These are phyloP conservation scores for Candida broadrunensis DNA, from an alignment of 805 yeast genomes.

Conservation along the genomic window DNA sequence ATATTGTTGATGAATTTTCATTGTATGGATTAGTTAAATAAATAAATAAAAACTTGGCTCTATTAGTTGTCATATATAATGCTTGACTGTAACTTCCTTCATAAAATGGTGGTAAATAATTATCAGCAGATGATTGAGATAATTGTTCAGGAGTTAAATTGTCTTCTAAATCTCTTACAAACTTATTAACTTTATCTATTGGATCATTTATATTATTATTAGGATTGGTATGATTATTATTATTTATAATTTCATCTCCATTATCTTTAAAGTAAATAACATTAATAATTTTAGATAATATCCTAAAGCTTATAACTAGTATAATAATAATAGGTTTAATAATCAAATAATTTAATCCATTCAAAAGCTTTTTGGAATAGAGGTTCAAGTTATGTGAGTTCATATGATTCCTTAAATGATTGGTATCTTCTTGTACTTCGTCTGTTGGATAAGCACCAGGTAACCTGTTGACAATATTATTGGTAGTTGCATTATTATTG, in stretches of 20 bases:
- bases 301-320: constrained; percentile 18
- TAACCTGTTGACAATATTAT: not conserved
- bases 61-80: constrained; percentile 61
- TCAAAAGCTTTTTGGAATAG: not conserved
- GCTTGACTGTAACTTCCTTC: constrained; percentile 83
- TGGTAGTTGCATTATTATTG: not conserved
- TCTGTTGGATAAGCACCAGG: constrained; percentile 1
- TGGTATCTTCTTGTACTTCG: not conserved
- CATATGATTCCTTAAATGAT: not conserved
- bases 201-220: constrained; percentile 40
- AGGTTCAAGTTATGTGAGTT: not conserved
- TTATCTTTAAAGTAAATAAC: constrained; percentile 23
- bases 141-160: constrained; percentile 23
- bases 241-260: constrained; percentile 3
- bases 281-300: constrained; percentile 20
- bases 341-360: constrained; percentile 8
- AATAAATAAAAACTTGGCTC: constrained; percentile 70
- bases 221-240: constrained; percentile 1
- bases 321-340: constrained; percentile 24
- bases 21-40: constrained; percentile 72
- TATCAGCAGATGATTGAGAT: constrained; percentile 6
- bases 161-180: constrained; percentile 52
- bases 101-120: constrained; percentile 44
- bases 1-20: constrained; percentile 55
- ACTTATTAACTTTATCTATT: constrained; percentile 48